Base-by-base conservation (phyloP, 1,284 basidiomycete genomes). In the Lentinula novae-zelandiae region DNA sequence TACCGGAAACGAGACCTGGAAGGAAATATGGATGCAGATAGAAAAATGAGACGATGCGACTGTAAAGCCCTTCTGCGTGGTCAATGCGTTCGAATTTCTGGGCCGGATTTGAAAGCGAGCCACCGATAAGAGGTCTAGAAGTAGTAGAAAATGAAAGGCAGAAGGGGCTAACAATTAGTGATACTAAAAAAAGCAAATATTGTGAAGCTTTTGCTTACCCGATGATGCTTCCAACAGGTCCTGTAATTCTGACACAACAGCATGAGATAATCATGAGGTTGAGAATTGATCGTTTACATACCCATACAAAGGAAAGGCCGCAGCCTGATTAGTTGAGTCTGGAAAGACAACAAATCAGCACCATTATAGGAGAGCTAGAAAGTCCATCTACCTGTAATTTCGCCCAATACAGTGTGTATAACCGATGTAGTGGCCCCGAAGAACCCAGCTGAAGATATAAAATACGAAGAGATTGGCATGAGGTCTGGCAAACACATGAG, bases 381-480 rank as follows among this genome's bases (percentile, higher is more conserved):
- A 1, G 81, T 80, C 68, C 4, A 38, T 33, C 9, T 8, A 46
- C 46, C 82, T 5, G 84, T 87, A 34, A 88, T 77, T 69, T 88
- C 85, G 7, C 82, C 80, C 5, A 86, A 69, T 9, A 83, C 76
- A 0, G 82, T 82, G 46, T 84, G 82, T 50, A 85, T 78, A 48
- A 84, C 84, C 20, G 83, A 79, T 44, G 83, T 71, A 64, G 85
- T 87, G 22, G 84, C 85, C 44, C 81, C 82, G 64, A 81, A 82
- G 9, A 86, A 66, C 0, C 85, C 84, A 20, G 79, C 84, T 84
- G 33, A 2, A 48, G 10, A 13, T 17, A 38, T 13, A 17, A n/a
- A 38, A 5, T 15, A 49, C 38, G 51, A 27, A 56, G 15, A 17
- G 31, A 2, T 65, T 58, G 57, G 34, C 55, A 53, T 3, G 20